Conservation (phyloP, 129 eudicot species). For the Centaurea solstitialis region DNA sequence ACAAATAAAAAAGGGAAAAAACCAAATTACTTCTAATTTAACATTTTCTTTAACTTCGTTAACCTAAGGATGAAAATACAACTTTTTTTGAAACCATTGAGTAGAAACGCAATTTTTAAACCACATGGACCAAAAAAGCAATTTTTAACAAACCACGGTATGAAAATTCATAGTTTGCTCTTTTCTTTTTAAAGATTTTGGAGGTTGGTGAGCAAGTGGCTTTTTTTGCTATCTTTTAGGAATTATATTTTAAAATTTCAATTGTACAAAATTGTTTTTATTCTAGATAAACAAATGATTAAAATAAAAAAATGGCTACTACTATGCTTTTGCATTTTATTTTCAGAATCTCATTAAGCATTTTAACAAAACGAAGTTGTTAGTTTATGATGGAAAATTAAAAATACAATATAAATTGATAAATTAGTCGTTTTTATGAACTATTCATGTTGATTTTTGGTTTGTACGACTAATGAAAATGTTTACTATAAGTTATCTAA, state of each 20-base stretch:
- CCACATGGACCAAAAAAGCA: neutral
- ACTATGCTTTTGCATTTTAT: neutral
- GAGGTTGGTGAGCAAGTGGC: constrained; percentile 9
- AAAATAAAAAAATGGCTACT: neutral
- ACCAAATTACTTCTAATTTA: neutral
- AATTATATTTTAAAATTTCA: too few species aligned
- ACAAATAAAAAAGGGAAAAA: too few species aligned
- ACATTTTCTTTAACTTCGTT: neutral
- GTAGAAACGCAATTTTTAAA: neutral
- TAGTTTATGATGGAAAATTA: too few species aligned
- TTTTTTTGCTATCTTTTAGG: neutral
- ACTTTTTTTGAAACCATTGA: too few species aligned
- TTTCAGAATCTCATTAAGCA: neutral
- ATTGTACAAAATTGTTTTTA: too few species aligned
- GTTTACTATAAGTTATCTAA: neutral
- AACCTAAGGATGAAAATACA: neutral
- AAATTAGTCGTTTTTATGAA: neutral
- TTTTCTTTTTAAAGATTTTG: neutral
- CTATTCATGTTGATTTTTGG: neutral
- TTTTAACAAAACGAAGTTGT: neutral
- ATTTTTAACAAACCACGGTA: neutral
- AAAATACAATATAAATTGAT: too few species aligned
- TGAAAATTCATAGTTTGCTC: neutral
- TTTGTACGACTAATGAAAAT: neutral
- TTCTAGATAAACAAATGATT: too few species aligned